Percentiles rank a stretch among this genome's conserved stretches.
Evolutionary conservation across 345 rosid species (phyloP).

Genomic region (Eucalyptus microcorys): DNA sequence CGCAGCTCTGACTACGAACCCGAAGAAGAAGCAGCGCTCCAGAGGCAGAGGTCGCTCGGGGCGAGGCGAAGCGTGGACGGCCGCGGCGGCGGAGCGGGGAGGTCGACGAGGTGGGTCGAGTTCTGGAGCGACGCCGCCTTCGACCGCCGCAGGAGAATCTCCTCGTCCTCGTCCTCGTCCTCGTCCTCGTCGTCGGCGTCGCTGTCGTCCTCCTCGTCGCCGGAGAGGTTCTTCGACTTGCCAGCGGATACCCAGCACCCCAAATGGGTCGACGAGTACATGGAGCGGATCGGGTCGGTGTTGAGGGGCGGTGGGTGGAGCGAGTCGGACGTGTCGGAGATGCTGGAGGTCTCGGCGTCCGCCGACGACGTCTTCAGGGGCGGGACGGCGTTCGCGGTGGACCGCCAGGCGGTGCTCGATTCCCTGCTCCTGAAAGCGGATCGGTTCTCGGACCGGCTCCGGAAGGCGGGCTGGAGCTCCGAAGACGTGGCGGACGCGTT

Average conservation of each 20-base stretch:
- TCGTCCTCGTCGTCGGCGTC: conserved; percentile 45
- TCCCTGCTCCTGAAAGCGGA: conserved; percentile 73
- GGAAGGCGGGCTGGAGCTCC: conserved; percentile 95
- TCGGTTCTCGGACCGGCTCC: conserved; percentile 75
- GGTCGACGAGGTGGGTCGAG: conserved; percentile 96
- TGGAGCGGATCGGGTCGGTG: conserved; percentile 67
- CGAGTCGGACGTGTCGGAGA: conserved; percentile 65
- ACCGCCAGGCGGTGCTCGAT: conserved; percentile 64
- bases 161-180: conserved; percentile 26
- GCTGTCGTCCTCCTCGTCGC: conserved; percentile 49
- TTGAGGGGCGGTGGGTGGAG: conserved; percentile 85
- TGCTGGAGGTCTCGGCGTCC: conserved; percentile 65
- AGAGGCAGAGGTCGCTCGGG: conserved; percentile 54
- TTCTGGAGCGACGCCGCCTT: conserved; percentile 93
- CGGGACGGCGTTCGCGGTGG: conserved; percentile 49
- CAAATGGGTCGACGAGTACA: conserved; percentile 78
- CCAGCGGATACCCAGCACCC: conserved; percentile 40
- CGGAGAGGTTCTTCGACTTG: conserved; percentile 67
- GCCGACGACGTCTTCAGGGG: conserved; percentile 56
- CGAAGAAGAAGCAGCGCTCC: background rate
- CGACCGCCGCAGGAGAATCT: conserved; percentile 46
- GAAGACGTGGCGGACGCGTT: conserved; percentile 87
- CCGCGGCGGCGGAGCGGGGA: conserved; percentile 33
- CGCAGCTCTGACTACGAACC: conserved; percentile 36
- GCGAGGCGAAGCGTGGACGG: conserved; percentile 54